phyloP scores from a whole-genome alignment of 1,139 yeast species.

The Geotrichum bryndzae region DNA sequence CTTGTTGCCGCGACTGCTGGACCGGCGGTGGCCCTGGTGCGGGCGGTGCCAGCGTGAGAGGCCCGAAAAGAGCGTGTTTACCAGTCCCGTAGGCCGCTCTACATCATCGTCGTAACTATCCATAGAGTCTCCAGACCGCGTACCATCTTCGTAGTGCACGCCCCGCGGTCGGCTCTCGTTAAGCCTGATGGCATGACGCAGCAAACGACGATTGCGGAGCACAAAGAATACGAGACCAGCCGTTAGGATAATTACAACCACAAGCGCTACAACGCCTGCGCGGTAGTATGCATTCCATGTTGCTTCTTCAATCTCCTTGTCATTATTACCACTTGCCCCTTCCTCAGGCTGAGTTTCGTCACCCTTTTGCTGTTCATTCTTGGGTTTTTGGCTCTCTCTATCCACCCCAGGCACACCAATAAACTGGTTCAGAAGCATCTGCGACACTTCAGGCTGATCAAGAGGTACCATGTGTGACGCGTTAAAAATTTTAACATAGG shows the following conservation, averaged over 20 bases:
- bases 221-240: constrained; percentile 27
- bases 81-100: constrained; percentile 11
- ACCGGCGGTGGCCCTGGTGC: constrained; percentile 5
- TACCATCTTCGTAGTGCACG: constrained; percentile 19
- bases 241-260: constrained; percentile 31
- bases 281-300: constrained; percentile 36
- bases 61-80: constrained; percentile 13
- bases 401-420: constrained; percentile 16
- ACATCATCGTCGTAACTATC: constrained; percentile 9
- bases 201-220: constrained; percentile 24
- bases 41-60: constrained; percentile 16
- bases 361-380: constrained; percentile 1
- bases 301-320: constrained; percentile 29
- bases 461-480: constrained; percentile 95
- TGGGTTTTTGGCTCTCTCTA: constrained; percentile 7
- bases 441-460: constrained; percentile 63
- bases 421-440: constrained; percentile 47
- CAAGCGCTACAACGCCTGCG: constrained; percentile 38
- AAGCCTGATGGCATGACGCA: constrained; percentile 7
- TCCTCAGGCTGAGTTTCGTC: not conserved
- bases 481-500: constrained; percentile 66
- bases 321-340: constrained; percentile 2
- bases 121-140: constrained; percentile 11
- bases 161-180: constrained; percentile 14
- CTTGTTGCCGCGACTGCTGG: not conserved